Evolutionary conservation across 2,329 filamentous ascomycete species (phyloP), one percentile per base, ranked within the genome.

Genomic region (Sclerotinia spermophila): DNA sequence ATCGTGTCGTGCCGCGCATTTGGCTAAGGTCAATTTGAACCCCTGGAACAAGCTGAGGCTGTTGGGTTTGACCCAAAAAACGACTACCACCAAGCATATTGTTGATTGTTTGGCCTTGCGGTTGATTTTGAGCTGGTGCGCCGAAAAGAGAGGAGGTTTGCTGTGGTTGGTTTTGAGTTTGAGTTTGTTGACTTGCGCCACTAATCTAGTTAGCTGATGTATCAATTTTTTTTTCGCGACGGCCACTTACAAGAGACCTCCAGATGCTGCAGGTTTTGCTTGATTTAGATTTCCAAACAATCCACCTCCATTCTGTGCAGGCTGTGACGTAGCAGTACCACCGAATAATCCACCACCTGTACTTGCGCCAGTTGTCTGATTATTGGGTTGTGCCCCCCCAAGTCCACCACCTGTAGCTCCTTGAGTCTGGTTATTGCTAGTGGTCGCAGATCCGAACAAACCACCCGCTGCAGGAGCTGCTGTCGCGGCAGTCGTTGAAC

Each of bases 1-100:
- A 97, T 73, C 96, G 92, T 5, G 94, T 97, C 0, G 94, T 97
- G 24, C 92, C 91, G 67, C 93, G 89, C 72, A 98, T 84, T 78
- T 92, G 92, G 76, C 87, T 87, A 67, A 92, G 82, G 80, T 96
- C 92, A 76, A 97, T 92, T 77, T 92, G 90, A 27, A 93, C 91
- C 27, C 91, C 92, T 0, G 90, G 89, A 24, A 90, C 85, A 21
- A 83, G 84, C 75, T 86, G 85, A 74, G 86, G 85, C 66, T 84
- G 82, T 62, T 78, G 75, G 38, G 74, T 80, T 75, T 86, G 85
- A 70, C 85, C 85, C 79, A 87, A 83, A 17, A 68, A 13, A 35
- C 64, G 62, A 44, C 62, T 71, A 56, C 64, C 64, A n/a, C 62
- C 62, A 6, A 71, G 38, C 69, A 71, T 71, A 15, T 60, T 60